Evolutionary conservation across 768 basidiomycete species (phyloP).

Genomic region (Mycena venus): DNA sequence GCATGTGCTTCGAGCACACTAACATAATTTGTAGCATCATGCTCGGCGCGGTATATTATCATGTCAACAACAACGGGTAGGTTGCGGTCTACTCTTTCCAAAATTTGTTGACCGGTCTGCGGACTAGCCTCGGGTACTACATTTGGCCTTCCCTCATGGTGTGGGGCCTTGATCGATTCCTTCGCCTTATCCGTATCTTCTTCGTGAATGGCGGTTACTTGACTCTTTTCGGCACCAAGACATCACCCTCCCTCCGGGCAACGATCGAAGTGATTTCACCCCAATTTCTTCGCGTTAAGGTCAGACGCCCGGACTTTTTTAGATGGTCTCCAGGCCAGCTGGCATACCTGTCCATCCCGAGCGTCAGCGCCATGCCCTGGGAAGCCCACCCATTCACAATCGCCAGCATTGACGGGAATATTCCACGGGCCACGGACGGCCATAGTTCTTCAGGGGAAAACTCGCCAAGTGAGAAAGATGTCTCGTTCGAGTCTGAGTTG

Average conservation of each 20-base stretch:
- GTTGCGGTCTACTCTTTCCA: not conserved
- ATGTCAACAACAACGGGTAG: slow-evolving; percentile 17
- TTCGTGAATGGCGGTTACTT: slow-evolving; percentile 28
- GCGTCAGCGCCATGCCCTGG: slow-evolving; percentile 57
- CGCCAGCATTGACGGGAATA: slow-evolving; percentile 49
- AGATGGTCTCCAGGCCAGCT: slow-evolving; percentile 63
- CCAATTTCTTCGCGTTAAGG: slow-evolving; percentile 51
- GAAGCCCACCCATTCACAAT: slow-evolving; percentile 69
- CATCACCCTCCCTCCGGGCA: slow-evolving; percentile 7
- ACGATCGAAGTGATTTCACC: slow-evolving; percentile 33
- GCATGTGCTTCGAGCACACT: not conserved
- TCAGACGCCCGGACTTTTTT: slow-evolving; percentile 56
- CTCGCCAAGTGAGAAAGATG: slow-evolving; percentile 13
- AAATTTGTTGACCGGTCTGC: not conserved
- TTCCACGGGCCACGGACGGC: not conserved
- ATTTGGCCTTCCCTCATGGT: slow-evolving; percentile 62
- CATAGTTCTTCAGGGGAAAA: not conserved
- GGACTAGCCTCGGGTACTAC: slow-evolving; percentile 41
- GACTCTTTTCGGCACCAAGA: slow-evolving; percentile 18
- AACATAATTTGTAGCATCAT: not conserved
- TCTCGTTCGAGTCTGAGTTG: slow-evolving; percentile 2
- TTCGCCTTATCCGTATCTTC: slow-evolving; percentile 54
- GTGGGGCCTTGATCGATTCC: slow-evolving; percentile 61
- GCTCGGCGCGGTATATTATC: slow-evolving; percentile 20
- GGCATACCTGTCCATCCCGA: slow-evolving; percentile 62